A percentile compares a stretch with the other conserved stretches of the same genome.
phyloP scores from a whole-genome alignment of 2,329 filamentous ascomycete genomes.

The Sporothrix variecibatus region DNA sequence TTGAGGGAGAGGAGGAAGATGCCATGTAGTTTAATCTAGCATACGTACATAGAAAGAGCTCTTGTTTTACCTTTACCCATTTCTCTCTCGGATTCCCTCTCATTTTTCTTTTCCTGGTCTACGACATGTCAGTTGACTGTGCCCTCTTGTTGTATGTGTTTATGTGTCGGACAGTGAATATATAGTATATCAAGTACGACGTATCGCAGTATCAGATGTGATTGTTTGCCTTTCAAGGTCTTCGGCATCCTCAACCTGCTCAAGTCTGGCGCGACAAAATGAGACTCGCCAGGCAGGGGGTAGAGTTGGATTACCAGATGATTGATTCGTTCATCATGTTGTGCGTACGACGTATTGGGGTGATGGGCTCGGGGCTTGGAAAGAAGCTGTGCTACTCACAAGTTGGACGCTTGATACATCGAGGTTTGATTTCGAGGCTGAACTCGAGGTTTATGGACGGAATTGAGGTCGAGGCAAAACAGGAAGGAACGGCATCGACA shows the following conservation, averaged over 20 bases:
- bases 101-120: too few relatives aligned
- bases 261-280: constrained; percentile 1
- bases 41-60: neutral
- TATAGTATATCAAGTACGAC: too few relatives aligned
- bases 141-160: too few relatives aligned
- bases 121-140: neutral
- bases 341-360: neutral
- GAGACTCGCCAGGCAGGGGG: constrained; percentile 24
- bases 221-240: constrained; percentile 24
- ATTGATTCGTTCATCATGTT: constrained; percentile 26
- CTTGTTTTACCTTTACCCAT: too few relatives aligned
- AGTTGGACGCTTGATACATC: neutral
- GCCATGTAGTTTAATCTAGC: neutral
- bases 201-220: constrained; percentile 22
- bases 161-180: neutral
- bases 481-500: neutral
- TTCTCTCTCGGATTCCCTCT: too few relatives aligned
- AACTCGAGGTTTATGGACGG: neutral
- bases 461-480: too few relatives aligned
- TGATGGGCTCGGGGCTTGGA: neutral
- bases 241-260: constrained; percentile 31
- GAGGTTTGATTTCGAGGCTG: neutral
- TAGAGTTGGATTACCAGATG: constrained; percentile 34
- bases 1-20: too few relatives aligned
- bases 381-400: constrained; percentile 11